phyloP scores from a whole-genome alignment of 163 green algal genomes.

The Volvox carteri region DNA sequence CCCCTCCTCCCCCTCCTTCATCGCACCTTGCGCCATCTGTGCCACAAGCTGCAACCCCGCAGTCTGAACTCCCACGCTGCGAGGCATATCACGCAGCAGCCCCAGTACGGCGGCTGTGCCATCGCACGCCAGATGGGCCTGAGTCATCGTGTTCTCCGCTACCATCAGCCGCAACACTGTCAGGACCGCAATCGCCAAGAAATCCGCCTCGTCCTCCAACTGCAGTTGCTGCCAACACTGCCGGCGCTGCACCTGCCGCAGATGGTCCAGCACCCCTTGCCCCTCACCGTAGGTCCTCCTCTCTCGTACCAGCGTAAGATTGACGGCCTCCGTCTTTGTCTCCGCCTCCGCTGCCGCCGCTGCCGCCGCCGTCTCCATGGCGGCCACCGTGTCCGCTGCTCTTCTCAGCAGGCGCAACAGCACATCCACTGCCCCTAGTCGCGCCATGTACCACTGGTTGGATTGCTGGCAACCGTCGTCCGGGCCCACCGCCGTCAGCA shows the following conservation, averaged over 20 bases:
- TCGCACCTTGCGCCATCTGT: constrained; percentile 3
- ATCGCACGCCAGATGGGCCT: constrained; percentile 33
- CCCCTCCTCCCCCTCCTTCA: too few relatives aligned
- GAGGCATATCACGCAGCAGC: neutral
- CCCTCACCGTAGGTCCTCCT: neutral
- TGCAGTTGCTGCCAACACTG: neutral
- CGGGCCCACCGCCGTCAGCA: neutral
- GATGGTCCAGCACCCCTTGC: neutral
- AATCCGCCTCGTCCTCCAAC: neutral
- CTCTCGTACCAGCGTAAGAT: neutral
- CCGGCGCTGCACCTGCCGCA: neutral
- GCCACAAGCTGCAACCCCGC: constrained; percentile 8
- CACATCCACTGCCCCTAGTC: constrained; percentile 33
- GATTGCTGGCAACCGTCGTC: constrained; percentile 20
- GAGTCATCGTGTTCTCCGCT: constrained; percentile 7
- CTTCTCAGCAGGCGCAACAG: constrained; percentile 2
- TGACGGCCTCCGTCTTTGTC: neutral
- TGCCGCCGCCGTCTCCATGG: neutral
- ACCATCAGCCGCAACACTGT: constrained; percentile 16
- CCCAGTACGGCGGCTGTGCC: neutral
- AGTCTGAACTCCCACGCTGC: neutral
- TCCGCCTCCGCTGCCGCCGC: neutral
- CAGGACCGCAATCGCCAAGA: constrained; percentile 1
- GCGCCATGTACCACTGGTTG: constrained; percentile 44
- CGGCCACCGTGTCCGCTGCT: neutral